Conservation (phyloP, 176 grass and related monocot genomes). For the Lolium perenne region DNA sequence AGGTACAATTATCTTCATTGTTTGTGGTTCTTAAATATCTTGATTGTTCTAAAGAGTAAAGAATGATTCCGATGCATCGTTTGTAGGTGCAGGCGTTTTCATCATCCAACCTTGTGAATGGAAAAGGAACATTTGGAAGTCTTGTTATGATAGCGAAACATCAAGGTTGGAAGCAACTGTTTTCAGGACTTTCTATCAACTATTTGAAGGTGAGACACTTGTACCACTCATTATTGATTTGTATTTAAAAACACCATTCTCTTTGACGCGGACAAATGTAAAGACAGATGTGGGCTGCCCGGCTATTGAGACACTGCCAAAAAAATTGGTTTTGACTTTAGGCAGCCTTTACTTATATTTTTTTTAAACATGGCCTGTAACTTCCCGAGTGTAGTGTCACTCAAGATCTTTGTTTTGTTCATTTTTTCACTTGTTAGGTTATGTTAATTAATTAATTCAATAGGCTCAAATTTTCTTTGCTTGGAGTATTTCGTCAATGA, state of each 20-base stretch:
- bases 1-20: constrained; percentile 53
- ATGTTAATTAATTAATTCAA: constrained; percentile 13
- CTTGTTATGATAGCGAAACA: constrained; percentile 68
- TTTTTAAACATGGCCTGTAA: not conserved
- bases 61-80: constrained; percentile 24
- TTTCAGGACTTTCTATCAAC: constrained; percentile 95
- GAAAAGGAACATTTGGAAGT: constrained; percentile 77
- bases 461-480: constrained; percentile 8
- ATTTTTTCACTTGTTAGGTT: constrained; percentile 15
- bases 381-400: constrained; percentile 8
- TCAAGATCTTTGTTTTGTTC: not conserved
- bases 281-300: not conserved
- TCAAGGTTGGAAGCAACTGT: constrained; percentile 89
- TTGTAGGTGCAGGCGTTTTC: constrained; percentile 75
- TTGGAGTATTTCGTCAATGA: constrained; percentile 24
- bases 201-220: constrained; percentile 83
- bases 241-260: not conserved
- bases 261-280: not conserved
- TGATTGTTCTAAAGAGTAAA: constrained; percentile 30
- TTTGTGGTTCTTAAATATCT: constrained; percentile 1
- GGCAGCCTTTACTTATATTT: constrained; percentile 1
- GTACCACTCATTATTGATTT: not conserved
- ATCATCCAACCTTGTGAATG: constrained; percentile 43
- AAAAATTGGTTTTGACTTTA: constrained; percentile 32
- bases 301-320: constrained; percentile 38